A percentile compares a stretch with the other conserved stretches of the same genome.
Evolutionary conservation across 1,139 yeast species (phyloP).

Genomic region (Pichia sp.): DNA sequence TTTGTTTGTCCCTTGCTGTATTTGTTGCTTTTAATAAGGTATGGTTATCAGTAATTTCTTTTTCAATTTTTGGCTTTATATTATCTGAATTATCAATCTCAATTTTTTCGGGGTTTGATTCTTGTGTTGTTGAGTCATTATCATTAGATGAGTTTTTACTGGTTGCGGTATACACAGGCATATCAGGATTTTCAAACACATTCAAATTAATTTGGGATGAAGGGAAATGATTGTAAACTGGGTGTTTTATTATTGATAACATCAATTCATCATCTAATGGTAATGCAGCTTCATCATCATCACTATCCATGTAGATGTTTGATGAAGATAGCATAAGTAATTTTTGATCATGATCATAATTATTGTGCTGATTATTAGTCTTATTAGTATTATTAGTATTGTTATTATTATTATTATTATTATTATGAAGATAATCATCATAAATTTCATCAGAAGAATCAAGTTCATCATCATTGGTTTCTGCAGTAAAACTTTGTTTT

Average conservation of each 20-base stretch:
- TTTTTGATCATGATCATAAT: not conserved
- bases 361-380: not conserved
- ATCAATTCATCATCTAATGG: constrained; percentile 19
- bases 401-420: not conserved
- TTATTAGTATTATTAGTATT: not conserved
- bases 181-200: not conserved
- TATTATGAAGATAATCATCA: constrained; percentile 3
- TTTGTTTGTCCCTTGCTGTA: not conserved
- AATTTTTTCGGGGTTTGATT: too few relatives aligned
- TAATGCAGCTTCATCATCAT: constrained; percentile 7
- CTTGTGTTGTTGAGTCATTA: not conserved
- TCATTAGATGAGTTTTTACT: too few relatives aligned
- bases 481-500: too few relatives aligned
- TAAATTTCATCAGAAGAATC: constrained; percentile 10
- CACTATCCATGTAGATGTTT: not conserved
- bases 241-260: constrained; percentile 9
- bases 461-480: constrained; percentile 1
- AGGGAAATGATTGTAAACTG: not conserved
- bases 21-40: too few relatives aligned
- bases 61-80: too few relatives aligned
- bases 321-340: not conserved
- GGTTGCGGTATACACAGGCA: not conserved
- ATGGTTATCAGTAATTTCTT: too few relatives aligned
- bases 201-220: not conserved
- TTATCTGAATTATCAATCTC: too few relatives aligned